These are phyloP conservation scores for Penicillium rolfsii DNA, from an alignment of 2,329 filamentous ascomycete species.

Conservation along the genomic window DNA sequence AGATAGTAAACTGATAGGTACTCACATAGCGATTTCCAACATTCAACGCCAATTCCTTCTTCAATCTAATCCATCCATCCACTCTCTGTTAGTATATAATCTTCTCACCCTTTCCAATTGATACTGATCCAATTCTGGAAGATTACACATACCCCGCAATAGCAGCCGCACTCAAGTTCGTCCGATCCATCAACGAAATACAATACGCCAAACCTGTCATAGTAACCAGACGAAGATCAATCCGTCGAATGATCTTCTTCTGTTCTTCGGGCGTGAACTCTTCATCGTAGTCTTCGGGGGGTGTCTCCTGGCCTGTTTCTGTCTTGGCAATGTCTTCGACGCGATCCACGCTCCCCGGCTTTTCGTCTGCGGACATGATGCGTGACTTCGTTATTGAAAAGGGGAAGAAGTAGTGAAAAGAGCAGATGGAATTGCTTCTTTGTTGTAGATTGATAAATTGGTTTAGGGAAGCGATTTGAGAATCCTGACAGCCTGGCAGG, in stretches of 20 bases:
- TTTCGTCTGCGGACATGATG: constrained; percentile 22
- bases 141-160: constrained; percentile 63
- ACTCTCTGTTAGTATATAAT: not conserved
- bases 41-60: constrained; percentile 19
- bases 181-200: constrained; percentile 76
- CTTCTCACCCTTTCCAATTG: not conserved
- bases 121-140: not conserved
- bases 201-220: constrained; percentile 72
- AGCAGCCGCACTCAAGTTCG: constrained; percentile 67
- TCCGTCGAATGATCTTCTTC: constrained; percentile 66
- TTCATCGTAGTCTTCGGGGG: constrained; percentile 16
- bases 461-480: not conserved
- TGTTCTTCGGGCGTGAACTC: constrained; percentile 56
- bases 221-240: constrained; percentile 68
- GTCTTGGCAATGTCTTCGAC: constrained; percentile 24
- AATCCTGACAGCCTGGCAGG: not conserved
- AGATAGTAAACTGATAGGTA: not conserved
- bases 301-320: not conserved
- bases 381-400: too few species aligned
- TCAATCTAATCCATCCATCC: constrained; percentile 10
- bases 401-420: too few species aligned
- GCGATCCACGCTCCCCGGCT: constrained; percentile 18
- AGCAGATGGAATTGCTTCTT: not conserved
- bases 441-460: not conserved
- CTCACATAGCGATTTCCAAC: constrained; percentile 27